Base-by-base conservation (phyloP, 345 rosid genomes). In the Eutrema japonicum region DNA sequence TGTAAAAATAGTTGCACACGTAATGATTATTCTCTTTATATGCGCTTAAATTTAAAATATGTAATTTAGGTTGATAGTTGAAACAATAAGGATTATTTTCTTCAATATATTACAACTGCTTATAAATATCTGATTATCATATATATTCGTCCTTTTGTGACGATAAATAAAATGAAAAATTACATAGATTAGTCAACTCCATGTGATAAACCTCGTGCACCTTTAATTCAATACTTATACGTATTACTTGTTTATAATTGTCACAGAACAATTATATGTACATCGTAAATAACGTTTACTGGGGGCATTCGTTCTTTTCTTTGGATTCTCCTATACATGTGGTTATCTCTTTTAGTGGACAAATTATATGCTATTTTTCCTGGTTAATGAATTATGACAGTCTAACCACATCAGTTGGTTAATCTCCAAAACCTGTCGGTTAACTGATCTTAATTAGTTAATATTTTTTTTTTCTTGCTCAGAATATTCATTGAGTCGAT, bases 401-500 rank as follows among this genome's bases (percentile, higher is more conserved):
- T 16, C 18, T 68, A 75, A 75, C 71, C 59, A 40, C 38, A 53
- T 55, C 10, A 32, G 29, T 36, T 33, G 37, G 61, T 70, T 69
- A 69, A 69, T 48, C 46, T 32, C 43, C 35, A 12, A 10, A 71
- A 18, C 11, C 22, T 51, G 52, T 42, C 68, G 67, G 73, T 26
- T 50, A 59, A 67, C 73, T 49, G 5, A 42, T 67, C 66, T 30
- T 55, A 10, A 52, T 5, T 22, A 45, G 47, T 4, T 26, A 7
- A 33, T 29, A 22, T 13, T 32, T 12, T 4, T 33, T 13, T 38
- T 22, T 14, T 12, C 41, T 51, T 18, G 63, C 43, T 14, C 45
- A 68, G 52, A 76, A 62, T 68, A 62, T 18, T 69, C 53, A 53
- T 69, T 38, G n/a, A 62, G 62, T 53, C 45, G 51, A 69, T 61